Base-by-base conservation (phyloP, 2,329 filamentous ascomycete genomes). In the Phialophora verrucosa region DNA sequence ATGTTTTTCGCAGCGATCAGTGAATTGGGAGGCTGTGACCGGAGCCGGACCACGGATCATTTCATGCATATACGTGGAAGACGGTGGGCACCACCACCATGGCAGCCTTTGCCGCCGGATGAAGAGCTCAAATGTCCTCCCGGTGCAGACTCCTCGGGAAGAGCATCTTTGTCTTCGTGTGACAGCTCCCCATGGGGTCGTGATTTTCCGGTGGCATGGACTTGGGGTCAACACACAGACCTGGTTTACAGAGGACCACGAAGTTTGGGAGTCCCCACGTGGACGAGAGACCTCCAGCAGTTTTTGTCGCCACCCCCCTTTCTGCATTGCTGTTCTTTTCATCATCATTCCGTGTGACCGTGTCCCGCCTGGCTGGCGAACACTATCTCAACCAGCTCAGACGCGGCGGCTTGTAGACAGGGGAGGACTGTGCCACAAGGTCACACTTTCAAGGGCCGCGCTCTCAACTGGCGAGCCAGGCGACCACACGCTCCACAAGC, bases 131-230 rank as follows among this genome's bases (percentile, higher is more conserved):
- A 14, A 49, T 1, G 44, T 49, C 23, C 11, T 49, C 44, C 44
- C 44, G 20, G 44, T 11, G 44, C 44, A 49, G 44, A 49, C 6
- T 11, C 23, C 44, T 49, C 44, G 14, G 44, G 7, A 49, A 49
- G 23, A 49, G 47, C 23, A 50, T 50, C 47, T 50, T 50, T 50
- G 47, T 50, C 47, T 50, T n/a, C 23, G 47, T 50, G n/a, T 50
- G 47, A n/a, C 47, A 20, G 23, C 23, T 23, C 47, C 47, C 47
- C n/a, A 20, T 17, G 47, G 23, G 6, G 47, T 23, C 14, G 47
- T 25, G 47, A 50, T 50, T 50, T 7, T 23, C 47, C 47, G 12
- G 47, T 50, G 47, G n/a, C 47, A n/a, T 50, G n/a, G 47, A 50
- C 47, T 50, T 50, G 47, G 47, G 47, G 2, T 50, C 47, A 7